Base-by-base conservation (phyloP, 2,329 filamentous ascomycete genomes). In the Daldinia sp. region DNA sequence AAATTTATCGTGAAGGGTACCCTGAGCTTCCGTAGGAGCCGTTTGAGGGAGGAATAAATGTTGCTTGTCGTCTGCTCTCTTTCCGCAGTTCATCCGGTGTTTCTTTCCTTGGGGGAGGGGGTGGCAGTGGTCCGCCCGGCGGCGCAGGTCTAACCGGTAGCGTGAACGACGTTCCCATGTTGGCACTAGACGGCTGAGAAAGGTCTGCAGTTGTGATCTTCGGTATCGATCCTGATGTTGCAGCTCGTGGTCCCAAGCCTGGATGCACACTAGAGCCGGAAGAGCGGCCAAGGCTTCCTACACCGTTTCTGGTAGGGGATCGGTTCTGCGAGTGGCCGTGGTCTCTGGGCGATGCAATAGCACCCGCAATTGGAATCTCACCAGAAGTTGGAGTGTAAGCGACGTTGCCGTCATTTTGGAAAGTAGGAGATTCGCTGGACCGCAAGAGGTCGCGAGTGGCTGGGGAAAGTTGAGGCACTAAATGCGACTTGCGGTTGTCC, bases 401-500 rank as follows among this genome's bases (percentile, higher is more conserved):
- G 48, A 81, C 79, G 58, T 70, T 73, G 53, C 80, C 78, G 56
- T 81, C 81, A 47, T 79, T 79, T 49, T 82, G 79, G 50, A 81
- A 76, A 62, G 80, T 86, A 5, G 87, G 85, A 9, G 86, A 89
- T 70, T 89, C 86, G 69, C 79, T 82, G 23, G 85, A 85, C 61
- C 90, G 87, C 48, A 93, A 84, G 30, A 94, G 84, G 9, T 92
- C 90, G 73, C 92, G 89, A 1, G 91, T 92, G 7, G 91, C 87
- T 0, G 93, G 92, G 9, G 90, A 92, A 39, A 91, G 82, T 72
- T 91, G 89, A 30, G 93, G 93, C 13, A 89, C 91, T 34, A 97
- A 85, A 76, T 97, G 94, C 25, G 94, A 97, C 78, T 96, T 97
- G 75, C 95, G 92, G 78, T 97, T 97, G 77, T 97, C 92, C 71